Conservation (phyloP, 768 basidiomycete species). For the Leccinum boreale region DNA sequence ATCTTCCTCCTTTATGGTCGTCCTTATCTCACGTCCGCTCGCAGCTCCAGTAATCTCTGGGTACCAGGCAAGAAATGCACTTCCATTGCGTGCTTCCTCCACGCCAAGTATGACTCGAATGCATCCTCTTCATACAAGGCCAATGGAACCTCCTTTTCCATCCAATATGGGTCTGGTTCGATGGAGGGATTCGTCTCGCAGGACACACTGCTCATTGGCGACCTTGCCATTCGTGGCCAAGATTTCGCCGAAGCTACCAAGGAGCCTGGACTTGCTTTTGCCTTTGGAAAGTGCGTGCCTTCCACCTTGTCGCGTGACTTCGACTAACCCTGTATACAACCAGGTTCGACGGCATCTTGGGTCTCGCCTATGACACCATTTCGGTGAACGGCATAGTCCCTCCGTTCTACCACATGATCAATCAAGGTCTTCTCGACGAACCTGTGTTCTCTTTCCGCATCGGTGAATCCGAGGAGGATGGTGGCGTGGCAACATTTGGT, state of each 20-base stretch:
- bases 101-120: slow-evolving; percentile 83
- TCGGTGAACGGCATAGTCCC: slow-evolving; percentile 90
- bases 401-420: slow-evolving; percentile 92
- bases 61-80: slow-evolving; percentile 80
- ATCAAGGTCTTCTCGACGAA: slow-evolving; percentile 73
- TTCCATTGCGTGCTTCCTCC: slow-evolving; percentile 92
- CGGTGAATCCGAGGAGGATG: slow-evolving; percentile 82
- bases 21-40: slow-evolving; percentile 1
- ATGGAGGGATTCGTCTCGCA: slow-evolving; percentile 95
- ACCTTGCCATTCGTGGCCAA: slow-evolving; percentile 67
- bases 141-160: slow-evolving; percentile 87
- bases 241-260: slow-evolving; percentile 95
- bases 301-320: background rate
- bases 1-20: slow-evolving; percentile 18
- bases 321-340: background rate
- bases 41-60: slow-evolving; percentile 90
- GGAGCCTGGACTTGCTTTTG: slow-evolving; percentile 96
- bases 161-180: slow-evolving; percentile 93
- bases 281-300: slow-evolving; percentile 81
- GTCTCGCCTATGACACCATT: slow-evolving; percentile 93
- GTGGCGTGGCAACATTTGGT: slow-evolving; percentile 89
- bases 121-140: slow-evolving; percentile 82
- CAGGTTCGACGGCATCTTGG: slow-evolving; percentile 94
- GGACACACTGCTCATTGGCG: slow-evolving; percentile 78
- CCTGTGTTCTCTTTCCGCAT: slow-evolving; percentile 95